phyloP scores from a whole-genome alignment of 2,329 filamentous ascomycete genomes.

The Pleomassaria siparia region DNA sequence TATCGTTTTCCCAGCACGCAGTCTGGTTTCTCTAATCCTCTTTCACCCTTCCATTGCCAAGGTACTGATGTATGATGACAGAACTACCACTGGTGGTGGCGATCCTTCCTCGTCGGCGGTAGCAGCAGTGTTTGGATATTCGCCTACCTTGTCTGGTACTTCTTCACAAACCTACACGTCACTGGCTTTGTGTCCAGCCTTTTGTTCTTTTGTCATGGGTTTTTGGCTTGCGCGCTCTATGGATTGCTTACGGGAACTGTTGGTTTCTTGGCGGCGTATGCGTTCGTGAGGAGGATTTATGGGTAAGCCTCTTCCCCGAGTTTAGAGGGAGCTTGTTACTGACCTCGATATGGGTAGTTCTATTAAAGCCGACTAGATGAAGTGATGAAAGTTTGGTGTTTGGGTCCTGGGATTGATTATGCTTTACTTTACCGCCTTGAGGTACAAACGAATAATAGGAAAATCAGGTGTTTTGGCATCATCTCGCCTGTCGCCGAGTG shows the following conservation, averaged over 20 bases:
- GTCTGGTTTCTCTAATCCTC: no score
- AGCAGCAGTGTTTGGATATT: slow-evolving; percentile 81
- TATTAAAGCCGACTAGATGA: neutral
- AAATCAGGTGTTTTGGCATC: no score
- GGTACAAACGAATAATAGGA: no score
- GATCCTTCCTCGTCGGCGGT: slow-evolving; percentile 77
- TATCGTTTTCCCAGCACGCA: no score
- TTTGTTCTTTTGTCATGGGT: slow-evolving; percentile 84
- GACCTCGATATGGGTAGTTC: neutral
- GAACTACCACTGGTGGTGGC: slow-evolving; percentile 94
- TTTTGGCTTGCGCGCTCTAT: slow-evolving; percentile 79
- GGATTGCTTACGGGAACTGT: slow-evolving; percentile 80
- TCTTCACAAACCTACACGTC: slow-evolving; percentile 76
- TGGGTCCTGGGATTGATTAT: neutral
- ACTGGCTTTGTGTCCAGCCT: slow-evolving; percentile 76
- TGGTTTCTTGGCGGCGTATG: slow-evolving; percentile 80
- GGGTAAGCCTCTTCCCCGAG: no score
- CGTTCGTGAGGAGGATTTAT: slow-evolving; percentile 82
- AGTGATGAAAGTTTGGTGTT: no score
- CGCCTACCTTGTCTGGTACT: slow-evolving; percentile 82
- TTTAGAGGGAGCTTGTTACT: no score
- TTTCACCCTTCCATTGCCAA: neutral
- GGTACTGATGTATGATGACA: slow-evolving; percentile 29
- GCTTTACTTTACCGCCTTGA: neutral
- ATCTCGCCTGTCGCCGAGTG: no score